Evolutionary conservation across 768 basidiomycete species (phyloP).

Genomic region (Glaciozyma martinii): DNA sequence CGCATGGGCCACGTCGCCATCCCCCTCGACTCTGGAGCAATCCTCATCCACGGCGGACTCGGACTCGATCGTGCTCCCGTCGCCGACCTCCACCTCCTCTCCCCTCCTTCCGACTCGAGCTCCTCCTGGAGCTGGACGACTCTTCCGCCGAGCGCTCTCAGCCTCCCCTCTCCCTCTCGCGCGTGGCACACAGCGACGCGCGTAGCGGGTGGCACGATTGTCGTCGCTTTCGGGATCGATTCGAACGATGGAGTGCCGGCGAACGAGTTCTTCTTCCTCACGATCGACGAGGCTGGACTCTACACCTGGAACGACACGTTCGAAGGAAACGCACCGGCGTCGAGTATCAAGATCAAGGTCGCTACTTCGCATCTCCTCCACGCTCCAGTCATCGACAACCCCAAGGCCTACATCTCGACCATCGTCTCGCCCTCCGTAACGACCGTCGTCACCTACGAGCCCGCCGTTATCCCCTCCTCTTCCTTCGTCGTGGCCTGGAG

Average conservation of each 20-base stretch:
- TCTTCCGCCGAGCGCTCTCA: neutral
- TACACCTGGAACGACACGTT: slow-evolving; percentile 20
- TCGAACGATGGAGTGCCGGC: neutral
- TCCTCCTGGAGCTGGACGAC: slow-evolving; percentile 8
- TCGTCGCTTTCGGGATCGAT: slow-evolving; percentile 32
- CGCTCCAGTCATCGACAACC: neutral
- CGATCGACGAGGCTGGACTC: slow-evolving; percentile 12
- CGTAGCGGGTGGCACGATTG: slow-evolving; percentile 7
- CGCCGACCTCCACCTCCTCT: slow-evolving; percentile 16
- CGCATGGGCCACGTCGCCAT: slow-evolving; percentile 29
- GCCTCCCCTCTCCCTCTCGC: slow-evolving; percentile 11
- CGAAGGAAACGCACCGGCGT: slow-evolving; percentile 3
- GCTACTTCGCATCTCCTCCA: neutral
- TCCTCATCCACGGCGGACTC: slow-evolving; percentile 33
- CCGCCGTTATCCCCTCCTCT: neutral
- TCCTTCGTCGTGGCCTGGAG: neutral
- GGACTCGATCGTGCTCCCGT: neutral
- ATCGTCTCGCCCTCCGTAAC: too few species aligned
- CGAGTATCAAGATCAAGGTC: slow-evolving; percentile 19
- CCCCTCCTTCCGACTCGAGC: slow-evolving; percentile 5
- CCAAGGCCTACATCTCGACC: neutral
- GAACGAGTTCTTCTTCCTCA: slow-evolving; percentile 27
- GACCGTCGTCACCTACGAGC: neutral
- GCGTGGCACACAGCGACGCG: slow-evolving; percentile 28
- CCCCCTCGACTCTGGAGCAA: slow-evolving; percentile 6